Base-by-base conservation (phyloP, 176 grass and related monocot species). In the Musa troglodytarum region DNA sequence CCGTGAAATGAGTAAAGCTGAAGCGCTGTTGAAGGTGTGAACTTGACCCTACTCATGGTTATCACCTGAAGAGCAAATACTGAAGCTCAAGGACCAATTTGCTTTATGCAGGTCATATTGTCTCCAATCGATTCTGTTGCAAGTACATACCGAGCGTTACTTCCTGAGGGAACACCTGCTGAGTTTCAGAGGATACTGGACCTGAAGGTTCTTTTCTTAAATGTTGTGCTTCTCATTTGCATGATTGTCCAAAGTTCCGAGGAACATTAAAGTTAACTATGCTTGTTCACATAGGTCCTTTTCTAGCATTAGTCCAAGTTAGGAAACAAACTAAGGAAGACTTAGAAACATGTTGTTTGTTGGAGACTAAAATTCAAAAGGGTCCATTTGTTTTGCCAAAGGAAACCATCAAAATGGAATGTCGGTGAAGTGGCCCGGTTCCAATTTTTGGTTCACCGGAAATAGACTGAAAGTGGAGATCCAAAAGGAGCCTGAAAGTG, bases 1-100 rank as follows among this genome's bases (percentile, higher is more conserved):
- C 75, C 95, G 91, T 67, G 95, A 99, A 87, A 94, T 94, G 95
- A 94, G 91, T 85, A 99, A 99, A 92, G 95, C 95, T 76, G 95
- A 99, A 94, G 95, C 95, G 66, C 95, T 99, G 63, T 86, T 98
- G 75, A 98, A 98, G 94, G 94, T 98, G 73, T 77, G 79, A 67
- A 20, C 49, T 74, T 63, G 56, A 54, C 17, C 73, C 43, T 80
- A 28, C 22, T 13, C 10, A 63, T 14, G 6, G 0, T n/a, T 52
- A 19, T 43, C 21, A 71, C 25, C 15, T 14, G 23, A 25, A 70
- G 43, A 28, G 13, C 53, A 29, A 29, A 57, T 58, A 29, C 21
- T 19, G 22, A 74, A 56, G 50, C 55, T 54, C 14, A 26, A 26
- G 20, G 52, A 19, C 10, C 65, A 65, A 63, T 23, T 66, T 50